Evolutionary conservation across 1,284 basidiomycete species (phyloP), one percentile per base, ranked within the genome.

Genomic region (Prillingera fragicola): DNA sequence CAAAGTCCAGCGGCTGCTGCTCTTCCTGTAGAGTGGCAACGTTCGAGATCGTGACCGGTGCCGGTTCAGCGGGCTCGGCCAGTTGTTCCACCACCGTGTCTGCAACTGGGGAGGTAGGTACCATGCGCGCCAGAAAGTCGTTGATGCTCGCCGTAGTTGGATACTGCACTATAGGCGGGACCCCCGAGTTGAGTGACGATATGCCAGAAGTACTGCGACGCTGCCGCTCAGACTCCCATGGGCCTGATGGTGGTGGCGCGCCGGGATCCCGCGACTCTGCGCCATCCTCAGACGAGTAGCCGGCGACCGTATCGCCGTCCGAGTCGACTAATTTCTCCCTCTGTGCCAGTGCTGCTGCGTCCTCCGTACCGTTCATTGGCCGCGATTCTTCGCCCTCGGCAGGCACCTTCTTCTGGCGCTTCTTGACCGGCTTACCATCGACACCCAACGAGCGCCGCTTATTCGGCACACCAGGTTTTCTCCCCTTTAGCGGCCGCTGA

Each of bases 241-340:
- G 13, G 17, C 18, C 9, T 3, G 19, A 33, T 19, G 29, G 25
- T 23, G 17, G 19, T n/a, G 27, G 8, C 22, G 19, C 12, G 14
- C 21, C 6, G 35, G 35, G n/a, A 29, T n/a, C n/a, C n/a, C n/a
- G n/a, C n/a, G n/a, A n/a, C n/a, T n/a, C n/a, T n/a, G n/a, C n/a
- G 14, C 31, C 43, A 7, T 59, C 60, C 23, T 60, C 57, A 2
- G 47, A 41, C 8, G 62, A 58, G 36, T 50, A 61, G 1, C 56
- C 62, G 5, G 55, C 55, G 17, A 65, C 60, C 0, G 62, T 63
- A 40, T 67, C 65, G 8, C 65, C 63, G 32, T 67, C 65, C 23
- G 60, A 62, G 50, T 67, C 65, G 22, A 61, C 59, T 38, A 57
- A 54, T 42, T 61, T 63, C 34, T 28, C 35, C 23, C 2, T 26